Conservation (phyloP, 1,139 yeast species). For the Blastobotrys petasosporus region DNA sequence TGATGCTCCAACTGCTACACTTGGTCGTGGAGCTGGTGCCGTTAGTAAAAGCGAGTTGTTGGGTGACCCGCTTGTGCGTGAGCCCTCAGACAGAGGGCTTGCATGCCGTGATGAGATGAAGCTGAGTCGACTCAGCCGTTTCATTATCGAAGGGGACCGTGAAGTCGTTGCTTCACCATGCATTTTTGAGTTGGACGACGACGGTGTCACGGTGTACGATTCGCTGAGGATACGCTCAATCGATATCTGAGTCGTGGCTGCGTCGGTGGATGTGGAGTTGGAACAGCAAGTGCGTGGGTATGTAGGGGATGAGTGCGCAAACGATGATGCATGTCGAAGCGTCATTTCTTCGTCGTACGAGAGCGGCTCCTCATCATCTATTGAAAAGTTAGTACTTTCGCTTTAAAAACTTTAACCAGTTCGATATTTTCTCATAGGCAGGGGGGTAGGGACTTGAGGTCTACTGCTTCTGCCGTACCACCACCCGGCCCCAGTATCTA, state of each 20-base stretch:
- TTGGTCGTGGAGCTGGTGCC: too few species aligned
- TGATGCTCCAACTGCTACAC: neutral
- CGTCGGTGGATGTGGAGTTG: neutral
- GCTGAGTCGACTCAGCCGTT: conserved; percentile 11
- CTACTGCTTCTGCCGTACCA: too few species aligned
- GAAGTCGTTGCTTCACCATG: neutral
- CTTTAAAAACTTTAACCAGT: too few species aligned
- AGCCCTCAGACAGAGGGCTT: neutral
- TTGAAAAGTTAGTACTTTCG: neutral
- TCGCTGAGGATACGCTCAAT: conserved; percentile 4
- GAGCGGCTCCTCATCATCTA: conserved; percentile 20
- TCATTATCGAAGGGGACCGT: conserved; percentile 6
- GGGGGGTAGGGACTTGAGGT: too few species aligned
- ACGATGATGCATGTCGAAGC: conserved; percentile 17
- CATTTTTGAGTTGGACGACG: conserved; percentile 1
- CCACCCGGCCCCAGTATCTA: too few species aligned
- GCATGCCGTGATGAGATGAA: conserved; percentile 1
- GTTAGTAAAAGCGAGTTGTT: neutral
- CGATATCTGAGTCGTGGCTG: conserved; percentile 7
- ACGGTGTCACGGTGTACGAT: neutral
- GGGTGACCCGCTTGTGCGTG: neutral
- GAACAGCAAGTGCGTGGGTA: conserved; percentile 8
- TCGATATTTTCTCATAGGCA: neutral
- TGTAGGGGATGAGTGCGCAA: conserved; percentile 7
- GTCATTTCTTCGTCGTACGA: conserved; percentile 24